Percentiles rank a stretch among this genome's conserved stretches.
Conservation (phyloP, 805 yeast species). For the Suhomyces kilbournensis region DNA sequence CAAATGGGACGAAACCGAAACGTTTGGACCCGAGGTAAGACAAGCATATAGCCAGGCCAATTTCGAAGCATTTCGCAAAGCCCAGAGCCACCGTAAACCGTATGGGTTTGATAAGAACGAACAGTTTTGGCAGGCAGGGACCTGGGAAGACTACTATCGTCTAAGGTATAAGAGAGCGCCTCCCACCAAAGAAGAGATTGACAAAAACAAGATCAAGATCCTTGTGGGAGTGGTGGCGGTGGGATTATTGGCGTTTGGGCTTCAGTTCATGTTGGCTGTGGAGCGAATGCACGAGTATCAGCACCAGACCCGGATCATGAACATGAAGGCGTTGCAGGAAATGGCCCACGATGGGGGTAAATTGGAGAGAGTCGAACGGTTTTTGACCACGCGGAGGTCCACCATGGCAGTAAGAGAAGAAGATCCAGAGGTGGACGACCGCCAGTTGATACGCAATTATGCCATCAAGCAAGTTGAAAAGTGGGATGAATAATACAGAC, state of each 20-base stretch:
- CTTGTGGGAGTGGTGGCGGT: constrained; percentile 39
- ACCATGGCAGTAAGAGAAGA: constrained; percentile 19
- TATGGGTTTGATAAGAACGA: constrained; percentile 34
- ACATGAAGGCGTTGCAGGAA: constrained; percentile 29
- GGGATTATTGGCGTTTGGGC: constrained; percentile 33
- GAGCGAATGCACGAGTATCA: constrained; percentile 34
- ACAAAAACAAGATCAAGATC: constrained; percentile 43
- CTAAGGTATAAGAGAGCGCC: constrained; percentile 37
- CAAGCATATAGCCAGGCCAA: constrained; percentile 10
- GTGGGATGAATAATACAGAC: constrained; percentile 11
- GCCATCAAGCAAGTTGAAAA: constrained; percentile 26
- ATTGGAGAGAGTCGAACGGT: constrained; percentile 32
- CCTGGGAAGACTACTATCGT: constrained; percentile 60
- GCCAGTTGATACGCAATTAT: constrained; percentile 25
- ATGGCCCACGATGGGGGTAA: constrained; percentile 26
- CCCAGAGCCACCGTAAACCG: constrained; percentile 35
- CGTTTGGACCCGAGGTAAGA: constrained; percentile 4
- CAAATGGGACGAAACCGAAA: constrained; percentile 5
- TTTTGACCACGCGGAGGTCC: constrained; percentile 32
- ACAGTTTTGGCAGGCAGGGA: constrained; percentile 58
- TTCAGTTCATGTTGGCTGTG: constrained; percentile 41
- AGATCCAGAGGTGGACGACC: background rate
- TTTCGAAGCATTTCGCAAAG: constrained; percentile 35
- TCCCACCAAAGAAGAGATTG: constrained; percentile 39
- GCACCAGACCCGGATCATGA: constrained; percentile 22